Conservation (phyloP, 306 rosid genomes). For the Arachis stenosperma region DNA sequence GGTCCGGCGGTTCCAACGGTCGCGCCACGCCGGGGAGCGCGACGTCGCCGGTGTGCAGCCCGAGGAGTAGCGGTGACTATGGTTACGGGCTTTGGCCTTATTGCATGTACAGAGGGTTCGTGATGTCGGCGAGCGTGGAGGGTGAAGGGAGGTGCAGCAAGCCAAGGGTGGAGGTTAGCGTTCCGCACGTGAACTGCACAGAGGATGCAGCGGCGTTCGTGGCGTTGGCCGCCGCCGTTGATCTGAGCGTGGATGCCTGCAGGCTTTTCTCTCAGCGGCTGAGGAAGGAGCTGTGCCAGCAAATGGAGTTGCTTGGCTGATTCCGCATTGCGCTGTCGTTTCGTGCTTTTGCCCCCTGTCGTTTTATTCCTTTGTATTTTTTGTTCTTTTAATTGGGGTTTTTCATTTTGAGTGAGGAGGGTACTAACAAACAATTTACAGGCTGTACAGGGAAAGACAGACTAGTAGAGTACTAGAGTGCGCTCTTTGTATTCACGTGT, state of each 20-base stretch:
- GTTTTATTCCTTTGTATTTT: not conserved
- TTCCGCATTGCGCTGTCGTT: slow-evolving; percentile 35
- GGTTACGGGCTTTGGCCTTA: slow-evolving; percentile 81
- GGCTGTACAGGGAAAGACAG: slow-evolving; percentile 53
- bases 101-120: slow-evolving; percentile 72
- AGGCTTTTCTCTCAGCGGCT: slow-evolving; percentile 63
- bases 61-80: slow-evolving; percentile 76
- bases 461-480: slow-evolving; percentile 38
- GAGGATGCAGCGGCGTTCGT: slow-evolving; percentile 71
- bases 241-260: slow-evolving; percentile 67
- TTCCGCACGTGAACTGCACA: slow-evolving; percentile 63
- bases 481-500: slow-evolving; percentile 59
- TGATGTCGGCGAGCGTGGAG: slow-evolving; percentile 63
- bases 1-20: slow-evolving; percentile 30
- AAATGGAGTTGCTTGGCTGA: slow-evolving; percentile 47
- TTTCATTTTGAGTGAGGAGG: slow-evolving; percentile 40
- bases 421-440: slow-evolving; percentile 57
- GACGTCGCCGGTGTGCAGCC: slow-evolving; percentile 73
- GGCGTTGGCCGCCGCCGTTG: slow-evolving; percentile 63
- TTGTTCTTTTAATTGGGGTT: slow-evolving; percentile 31
- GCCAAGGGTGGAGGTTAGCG: slow-evolving; percentile 63
- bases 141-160: slow-evolving; percentile 64
- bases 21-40: slow-evolving; percentile 47
- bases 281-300: slow-evolving; percentile 61
- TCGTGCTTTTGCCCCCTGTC: slow-evolving; percentile 33